Conservation (phyloP, 257 asterid genomes). For the Solanum sejunctum region DNA sequence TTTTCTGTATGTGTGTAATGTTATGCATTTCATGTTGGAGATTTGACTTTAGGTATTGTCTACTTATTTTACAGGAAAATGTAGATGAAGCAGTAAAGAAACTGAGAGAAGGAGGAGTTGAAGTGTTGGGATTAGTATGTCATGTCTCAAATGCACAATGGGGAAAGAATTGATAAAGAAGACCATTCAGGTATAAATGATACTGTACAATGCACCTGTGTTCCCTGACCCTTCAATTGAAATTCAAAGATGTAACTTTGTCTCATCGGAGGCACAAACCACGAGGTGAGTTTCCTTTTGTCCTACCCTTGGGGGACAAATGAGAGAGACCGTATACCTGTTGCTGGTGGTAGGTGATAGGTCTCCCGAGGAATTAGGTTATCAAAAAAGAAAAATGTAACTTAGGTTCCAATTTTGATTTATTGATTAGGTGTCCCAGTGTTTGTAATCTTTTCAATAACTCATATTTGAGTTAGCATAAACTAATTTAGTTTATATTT, state of each 20-base stretch:
- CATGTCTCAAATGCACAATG: slow-evolving; percentile 77
- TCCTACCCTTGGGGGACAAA: no score
- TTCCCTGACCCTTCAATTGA: no score
- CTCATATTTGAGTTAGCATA: not conserved
- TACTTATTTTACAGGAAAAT: slow-evolving; percentile 43
- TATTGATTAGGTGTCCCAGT: no score
- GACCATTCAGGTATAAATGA: not conserved
- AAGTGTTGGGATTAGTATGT: slow-evolving; percentile 66
- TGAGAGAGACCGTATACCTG: no score
- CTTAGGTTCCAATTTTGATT: no score
- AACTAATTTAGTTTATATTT: not conserved
- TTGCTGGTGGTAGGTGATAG: no score
- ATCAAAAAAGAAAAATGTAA: no score
- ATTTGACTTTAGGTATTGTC: not conserved
- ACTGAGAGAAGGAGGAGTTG: slow-evolving; percentile 53
- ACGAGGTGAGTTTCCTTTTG: no score
- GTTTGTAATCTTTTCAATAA: no score
- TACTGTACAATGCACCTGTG: not conserved
- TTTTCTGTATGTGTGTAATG: not conserved
- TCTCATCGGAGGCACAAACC: no score
- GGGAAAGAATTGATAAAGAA: slow-evolving; percentile 18
- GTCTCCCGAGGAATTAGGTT: no score
- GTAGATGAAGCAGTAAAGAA: slow-evolving; percentile 75
- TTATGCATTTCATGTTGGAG: not conserved
- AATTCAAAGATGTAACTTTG: not conserved